Base-by-base conservation (phyloP, 1,139 yeast species). In the Blastobotrys apis region DNA sequence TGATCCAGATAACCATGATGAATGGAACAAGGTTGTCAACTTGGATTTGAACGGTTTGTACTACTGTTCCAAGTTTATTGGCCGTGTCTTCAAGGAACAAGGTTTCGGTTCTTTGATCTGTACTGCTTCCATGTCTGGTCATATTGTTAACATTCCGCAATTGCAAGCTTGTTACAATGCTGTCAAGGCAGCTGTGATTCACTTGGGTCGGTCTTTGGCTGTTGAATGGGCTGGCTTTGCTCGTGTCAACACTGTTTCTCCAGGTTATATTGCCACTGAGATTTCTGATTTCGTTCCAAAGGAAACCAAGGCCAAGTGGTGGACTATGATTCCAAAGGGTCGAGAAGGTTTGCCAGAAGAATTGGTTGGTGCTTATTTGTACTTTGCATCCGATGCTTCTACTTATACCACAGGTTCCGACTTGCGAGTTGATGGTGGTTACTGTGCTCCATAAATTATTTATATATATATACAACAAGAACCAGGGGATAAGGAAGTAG, bases 171-270 rank as follows among this genome's bases (percentile, higher is more conserved):
- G 92, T 39, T 88, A 88, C 72, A 88, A 87, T 64, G 92, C 94
- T 20, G 92, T 94, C 52, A 87, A 87, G 73, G 95, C 96, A 33
- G 95, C 81, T 2, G 78, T 84, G 34, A 67, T 83, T 45, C 96
- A 88, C 66, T 72, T 87, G 62, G 77, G 84, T 45, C 81, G 76
- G 63, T 84, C 94, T 2, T 73, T 87, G 52, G 95, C 95, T 10
- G 85, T 87, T 37, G 96, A 87, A 67, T 87, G 92, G 88, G 84
- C 95, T 25, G 81, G 80, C 2, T 86, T 84, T 62, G 95, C 95
- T 12, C 78, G 95, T 62, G 94, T 83, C 47, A 87, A 87, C 71
- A 72, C 88, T 30, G 71, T 87, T 40, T 83, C 94, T 19, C 96
- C 95, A 13, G 96, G 96, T 13, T 87, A 87, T 72, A 81, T 86